Conservation (phyloP, 2,329 filamentous ascomycete genomes). For the Aplosporella prunicola region DNA sequence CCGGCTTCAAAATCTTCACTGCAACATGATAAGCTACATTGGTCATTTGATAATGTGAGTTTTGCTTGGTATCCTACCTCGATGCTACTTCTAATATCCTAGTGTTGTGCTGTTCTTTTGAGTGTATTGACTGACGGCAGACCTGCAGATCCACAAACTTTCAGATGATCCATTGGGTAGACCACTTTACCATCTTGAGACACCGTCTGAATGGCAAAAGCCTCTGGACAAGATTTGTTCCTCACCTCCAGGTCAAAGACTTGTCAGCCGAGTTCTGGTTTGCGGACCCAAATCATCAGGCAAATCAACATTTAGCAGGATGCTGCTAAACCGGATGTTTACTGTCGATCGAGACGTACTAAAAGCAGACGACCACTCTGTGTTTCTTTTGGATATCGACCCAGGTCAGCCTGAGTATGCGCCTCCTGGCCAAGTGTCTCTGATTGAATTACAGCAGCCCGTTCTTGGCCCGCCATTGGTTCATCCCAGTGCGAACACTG, state of each 20-base stretch:
- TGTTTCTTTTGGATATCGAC: conserved; percentile 64
- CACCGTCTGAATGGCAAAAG: conserved; percentile 7
- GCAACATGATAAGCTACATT: conserved; percentile 3
- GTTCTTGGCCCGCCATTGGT: conserved; percentile 61
- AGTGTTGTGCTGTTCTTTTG: neutral
- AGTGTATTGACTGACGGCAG: neutral
- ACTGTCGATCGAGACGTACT: conserved; percentile 30
- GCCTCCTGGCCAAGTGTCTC: conserved; percentile 58
- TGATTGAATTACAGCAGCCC: conserved; percentile 50
- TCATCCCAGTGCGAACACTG: conserved; percentile 35
- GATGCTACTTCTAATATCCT: neutral
- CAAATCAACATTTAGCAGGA: conserved; percentile 63
- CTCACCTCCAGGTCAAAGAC: conserved; percentile 23
- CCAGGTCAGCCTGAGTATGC: conserved; percentile 69
- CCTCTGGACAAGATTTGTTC: conserved; percentile 17
- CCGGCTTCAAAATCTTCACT: conserved; percentile 5
- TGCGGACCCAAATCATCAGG: conserved; percentile 64
- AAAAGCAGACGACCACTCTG: conserved; percentile 21
- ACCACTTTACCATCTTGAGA: conserved; percentile 8
- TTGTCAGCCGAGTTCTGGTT: conserved; percentile 47
- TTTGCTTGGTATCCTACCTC: too few relatives aligned
- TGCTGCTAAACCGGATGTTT: conserved; percentile 59
- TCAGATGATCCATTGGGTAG: conserved; percentile 6
- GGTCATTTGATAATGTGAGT: conserved; percentile 7
- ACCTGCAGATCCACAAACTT: conserved; percentile 8